Evolutionary conservation across 2,329 filamentous ascomycete genomes (phyloP).

Genomic region (Rutstroemia sp.): DNA sequence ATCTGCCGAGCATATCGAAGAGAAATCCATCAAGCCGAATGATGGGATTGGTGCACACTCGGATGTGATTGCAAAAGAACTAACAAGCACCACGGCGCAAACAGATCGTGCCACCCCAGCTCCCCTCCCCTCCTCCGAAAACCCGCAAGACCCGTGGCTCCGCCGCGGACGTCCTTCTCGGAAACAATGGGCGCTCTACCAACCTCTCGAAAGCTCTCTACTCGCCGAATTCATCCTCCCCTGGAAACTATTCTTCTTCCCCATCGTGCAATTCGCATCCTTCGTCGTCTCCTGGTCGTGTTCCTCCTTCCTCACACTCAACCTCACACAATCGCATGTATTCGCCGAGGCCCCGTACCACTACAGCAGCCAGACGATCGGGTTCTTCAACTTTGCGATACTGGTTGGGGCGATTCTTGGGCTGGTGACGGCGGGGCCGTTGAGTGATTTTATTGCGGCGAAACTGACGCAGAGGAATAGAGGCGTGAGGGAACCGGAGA

Average conservation of each 20-base stretch:
- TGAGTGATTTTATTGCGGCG: slow-evolving; percentile 31
- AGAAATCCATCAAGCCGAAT: neutral
- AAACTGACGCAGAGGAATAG: slow-evolving; percentile 27
- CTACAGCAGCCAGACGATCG: slow-evolving; percentile 35
- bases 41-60: neutral
- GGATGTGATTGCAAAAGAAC: neutral
- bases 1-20: slow-evolving; percentile 18
- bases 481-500: slow-evolving; percentile 32
- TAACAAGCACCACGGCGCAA: neutral
- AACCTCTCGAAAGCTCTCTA: slow-evolving; percentile 40
- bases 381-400: slow-evolving; percentile 43
- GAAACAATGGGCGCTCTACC: slow-evolving; percentile 47
- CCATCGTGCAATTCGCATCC: slow-evolving; percentile 54
- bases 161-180: slow-evolving; percentile 47
- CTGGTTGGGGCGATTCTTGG: slow-evolving; percentile 41
- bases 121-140: neutral
- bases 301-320: slow-evolving; percentile 47
- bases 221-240: slow-evolving; percentile 51
- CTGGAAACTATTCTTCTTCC: slow-evolving; percentile 54
- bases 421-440: slow-evolving; percentile 41
- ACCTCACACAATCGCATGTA: slow-evolving; percentile 46
- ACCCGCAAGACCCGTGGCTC: slow-evolving; percentile 45
- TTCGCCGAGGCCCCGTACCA: slow-evolving; percentile 25
- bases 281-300: slow-evolving; percentile 56
- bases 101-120: neutral